Evolutionary conservation across 2,329 filamentous ascomycete species (phyloP).

Genomic region (Cladosporium sp.): DNA sequence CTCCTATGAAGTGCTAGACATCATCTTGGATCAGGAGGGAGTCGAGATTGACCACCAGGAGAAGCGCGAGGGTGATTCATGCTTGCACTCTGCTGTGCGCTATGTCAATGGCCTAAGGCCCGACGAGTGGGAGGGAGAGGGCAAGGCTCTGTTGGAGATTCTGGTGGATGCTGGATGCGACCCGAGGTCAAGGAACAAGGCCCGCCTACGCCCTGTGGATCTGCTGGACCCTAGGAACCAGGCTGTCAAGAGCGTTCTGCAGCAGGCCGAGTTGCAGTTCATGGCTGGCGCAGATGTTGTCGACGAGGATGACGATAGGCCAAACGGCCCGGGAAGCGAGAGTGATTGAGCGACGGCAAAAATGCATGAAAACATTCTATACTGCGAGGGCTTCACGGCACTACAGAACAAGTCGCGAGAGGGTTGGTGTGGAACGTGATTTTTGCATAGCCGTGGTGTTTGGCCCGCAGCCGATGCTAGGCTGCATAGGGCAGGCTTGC

Average conservation of each 20-base stretch:
- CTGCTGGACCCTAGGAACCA: slow-evolving; percentile 71
- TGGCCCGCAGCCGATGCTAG: slow-evolving; percentile 8
- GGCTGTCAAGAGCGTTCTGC: slow-evolving; percentile 62
- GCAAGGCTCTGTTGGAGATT: slow-evolving; percentile 69
- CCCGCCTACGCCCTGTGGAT: slow-evolving; percentile 68
- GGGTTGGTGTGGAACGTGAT: neutral
- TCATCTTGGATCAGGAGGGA: slow-evolving; percentile 77
- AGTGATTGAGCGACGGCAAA: slow-evolving; percentile 41
- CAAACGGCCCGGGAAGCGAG: slow-evolving; percentile 46
- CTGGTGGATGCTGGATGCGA: slow-evolving; percentile 78
- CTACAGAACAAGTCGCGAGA: slow-evolving; percentile 1
- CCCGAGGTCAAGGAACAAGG: slow-evolving; percentile 67
- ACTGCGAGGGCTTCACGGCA: neutral
- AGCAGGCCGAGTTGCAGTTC: slow-evolving; percentile 68
- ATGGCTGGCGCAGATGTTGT: slow-evolving; percentile 50
- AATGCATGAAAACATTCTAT: neutral
- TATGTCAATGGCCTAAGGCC: slow-evolving; percentile 70
- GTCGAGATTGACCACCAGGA: slow-evolving; percentile 82
- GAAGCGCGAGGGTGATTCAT: slow-evolving; percentile 71
- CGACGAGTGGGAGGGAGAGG: slow-evolving; percentile 61
- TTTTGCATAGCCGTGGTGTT: slow-evolving; percentile 19
- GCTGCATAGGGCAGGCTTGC: neutral
- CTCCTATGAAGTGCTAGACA: slow-evolving; percentile 81
- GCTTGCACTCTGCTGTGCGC: slow-evolving; percentile 74
- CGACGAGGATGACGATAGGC: slow-evolving; percentile 44